Base-by-base conservation (phyloP, 768 basidiomycete genomes). In the Gymnopilus junonius region DNA sequence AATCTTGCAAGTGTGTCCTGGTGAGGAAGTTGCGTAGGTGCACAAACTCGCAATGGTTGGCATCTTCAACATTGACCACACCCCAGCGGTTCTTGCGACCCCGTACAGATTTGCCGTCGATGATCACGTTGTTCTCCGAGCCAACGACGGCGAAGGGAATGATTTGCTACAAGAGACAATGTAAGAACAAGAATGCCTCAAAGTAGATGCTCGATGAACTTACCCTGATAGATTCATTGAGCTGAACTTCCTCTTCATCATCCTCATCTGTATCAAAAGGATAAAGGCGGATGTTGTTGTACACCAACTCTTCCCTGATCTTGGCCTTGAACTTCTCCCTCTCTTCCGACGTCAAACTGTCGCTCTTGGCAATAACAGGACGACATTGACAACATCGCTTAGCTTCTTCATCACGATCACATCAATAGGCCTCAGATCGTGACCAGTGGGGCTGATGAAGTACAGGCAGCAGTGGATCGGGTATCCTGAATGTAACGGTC, bases 321-420 rank as follows among this genome's bases (percentile, higher is more conserved):
- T 94, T 92, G 71, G 87, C 82, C 85, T 99, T 99, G 87, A 99
- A 99, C 46, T 83, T 83, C 59, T 91, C 91, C 69, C 95, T 83
- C 83, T 99, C 97, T 67, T 97, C 96, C 61, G 93, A 75, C 2
- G 96, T 98, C 82, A 99, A 83, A 66, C 89, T 91, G 77, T 99
- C 97, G 31, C 93, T 86, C 85, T 99, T 99, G 69, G 97, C 97
- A 71, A 99, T 98, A 64, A 99, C 93, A n/a, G 97, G 97, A 99
- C 96, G 56, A 99, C 97, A 70, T 99, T 99, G 76, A 98, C 97
- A 43, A 99, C 97, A 75, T 99, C 97, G 75, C 92, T 93, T 64
- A 99, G 83, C 82, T 98, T 98, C 85, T 98, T 97, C 90, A 99
- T 95, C 67, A 99, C 97, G 72, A 95, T 95, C 48, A 99, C 91